phyloP scores from a whole-genome alignment of 2,329 filamentous ascomycete genomes.

The Torrubiella hemipterigena region DNA sequence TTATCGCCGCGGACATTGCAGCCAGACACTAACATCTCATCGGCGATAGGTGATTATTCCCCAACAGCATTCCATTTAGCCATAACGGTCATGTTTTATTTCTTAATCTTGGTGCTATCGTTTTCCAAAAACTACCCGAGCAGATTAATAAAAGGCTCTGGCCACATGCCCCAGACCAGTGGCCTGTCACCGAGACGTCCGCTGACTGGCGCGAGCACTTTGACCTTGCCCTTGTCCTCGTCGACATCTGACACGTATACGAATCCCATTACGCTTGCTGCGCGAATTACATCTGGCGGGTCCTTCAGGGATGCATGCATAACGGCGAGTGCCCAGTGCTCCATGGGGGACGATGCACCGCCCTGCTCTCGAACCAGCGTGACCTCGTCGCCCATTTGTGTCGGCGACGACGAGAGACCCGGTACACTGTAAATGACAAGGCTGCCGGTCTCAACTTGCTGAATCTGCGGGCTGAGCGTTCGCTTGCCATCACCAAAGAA shows the following conservation, averaged over 20 bases:
- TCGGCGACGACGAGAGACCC: conserved; percentile 34
- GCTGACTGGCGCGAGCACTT: conserved; percentile 72
- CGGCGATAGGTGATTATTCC: too few species aligned
- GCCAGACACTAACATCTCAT: too few species aligned
- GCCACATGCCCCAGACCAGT: conserved; percentile 76
- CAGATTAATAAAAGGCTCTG: conserved; percentile 70
- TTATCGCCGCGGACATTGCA: too few species aligned
- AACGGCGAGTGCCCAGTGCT: conserved; percentile 75
- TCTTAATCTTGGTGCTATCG: too few species aligned
- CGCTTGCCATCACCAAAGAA: conserved; percentile 78
- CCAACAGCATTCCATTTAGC: too few species aligned
- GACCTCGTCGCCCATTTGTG: conserved; percentile 7
- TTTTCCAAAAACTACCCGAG: too few species aligned
- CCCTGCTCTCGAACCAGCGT: conserved; percentile 48
- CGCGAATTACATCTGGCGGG: conserved; percentile 58
- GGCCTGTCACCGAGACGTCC: conserved; percentile 70
- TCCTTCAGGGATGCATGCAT: conserved; percentile 66
- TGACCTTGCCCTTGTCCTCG: conserved; percentile 66
- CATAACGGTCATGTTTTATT: too few species aligned
- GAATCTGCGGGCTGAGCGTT: conserved; percentile 76
- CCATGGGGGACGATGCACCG: conserved; percentile 49
- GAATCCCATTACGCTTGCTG: conserved; percentile 81
- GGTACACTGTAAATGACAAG: conserved; percentile 61
- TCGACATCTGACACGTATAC: conserved; percentile 89
- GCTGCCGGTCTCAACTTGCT: conserved; percentile 67